phyloP scores from a whole-genome alignment of 257 asterid genomes.

The Verbascum thapsus region DNA sequence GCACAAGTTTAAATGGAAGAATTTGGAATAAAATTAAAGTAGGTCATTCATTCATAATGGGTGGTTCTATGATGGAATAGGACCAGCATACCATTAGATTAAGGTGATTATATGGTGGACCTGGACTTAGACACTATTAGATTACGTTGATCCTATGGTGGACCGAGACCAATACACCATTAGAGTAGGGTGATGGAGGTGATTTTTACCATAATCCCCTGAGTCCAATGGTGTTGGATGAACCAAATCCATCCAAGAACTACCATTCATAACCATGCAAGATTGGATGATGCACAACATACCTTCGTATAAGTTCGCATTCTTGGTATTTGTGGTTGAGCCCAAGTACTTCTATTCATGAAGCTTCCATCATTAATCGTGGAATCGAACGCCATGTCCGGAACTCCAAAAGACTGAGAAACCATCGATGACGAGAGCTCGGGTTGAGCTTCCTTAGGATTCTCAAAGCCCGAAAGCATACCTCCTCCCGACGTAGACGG shows the following conservation, averaged over 20 bases:
- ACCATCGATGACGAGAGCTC: conserved; percentile 91
- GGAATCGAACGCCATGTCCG: conserved; percentile 87
- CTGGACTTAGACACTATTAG: too few species aligned
- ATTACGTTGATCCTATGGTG: too few species aligned
- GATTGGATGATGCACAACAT: conserved; percentile 11
- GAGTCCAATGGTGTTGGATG: too few species aligned
- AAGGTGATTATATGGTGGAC: too few species aligned
- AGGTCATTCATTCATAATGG: neutral
- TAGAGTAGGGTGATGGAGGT: too few species aligned
- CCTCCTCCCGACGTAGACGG: conserved; percentile 59
- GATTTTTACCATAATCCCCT: too few species aligned
- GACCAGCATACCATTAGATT: too few species aligned
- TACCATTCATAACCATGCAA: too few species aligned
- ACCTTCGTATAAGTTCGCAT: conserved; percentile 93
- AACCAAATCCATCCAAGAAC: too few species aligned
- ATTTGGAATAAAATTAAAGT: neutral
- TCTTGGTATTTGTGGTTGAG: conserved; percentile 80
- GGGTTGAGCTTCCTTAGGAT: conserved; percentile 74
- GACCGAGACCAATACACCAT: too few species aligned
- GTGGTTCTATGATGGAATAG: too few species aligned
- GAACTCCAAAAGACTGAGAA: conserved; percentile 93
- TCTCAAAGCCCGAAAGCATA: conserved; percentile 62
- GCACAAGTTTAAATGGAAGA: conserved; percentile 26
- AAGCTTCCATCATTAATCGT: conserved; percentile 64
- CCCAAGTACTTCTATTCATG: conserved; percentile 81